Percentiles rank a stretch among this genome's conserved stretches.
Evolutionary conservation across 768 basidiomycete genomes (phyloP).

Genomic region (Amanita jacksonii): DNA sequence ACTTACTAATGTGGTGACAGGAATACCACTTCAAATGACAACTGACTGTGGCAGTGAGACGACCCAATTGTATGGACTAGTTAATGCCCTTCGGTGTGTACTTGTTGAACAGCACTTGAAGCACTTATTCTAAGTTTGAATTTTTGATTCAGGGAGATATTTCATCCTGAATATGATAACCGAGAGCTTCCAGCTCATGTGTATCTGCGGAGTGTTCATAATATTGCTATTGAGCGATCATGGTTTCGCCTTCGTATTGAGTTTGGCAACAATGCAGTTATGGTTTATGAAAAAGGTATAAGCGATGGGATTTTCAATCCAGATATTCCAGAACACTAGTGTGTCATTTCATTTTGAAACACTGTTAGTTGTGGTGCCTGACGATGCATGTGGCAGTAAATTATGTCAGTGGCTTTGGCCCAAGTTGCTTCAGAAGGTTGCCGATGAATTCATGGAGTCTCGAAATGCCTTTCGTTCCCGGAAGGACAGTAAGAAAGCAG

Average conservation of each 20-base stretch:
- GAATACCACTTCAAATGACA: slow-evolving; percentile 12
- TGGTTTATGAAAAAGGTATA: slow-evolving; percentile 10
- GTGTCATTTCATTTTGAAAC: slow-evolving; percentile 2
- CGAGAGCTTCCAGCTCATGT: slow-evolving; percentile 13
- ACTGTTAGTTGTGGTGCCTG: background rate
- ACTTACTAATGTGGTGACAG: no score
- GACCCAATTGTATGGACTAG: slow-evolving; percentile 11
- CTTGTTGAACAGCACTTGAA: background rate
- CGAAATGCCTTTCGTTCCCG: slow-evolving; percentile 12
- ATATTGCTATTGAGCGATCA: slow-evolving; percentile 14
- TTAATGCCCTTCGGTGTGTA: slow-evolving; percentile 13
- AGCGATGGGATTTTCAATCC: slow-evolving; percentile 11
- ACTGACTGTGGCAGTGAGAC: slow-evolving; percentile 14
- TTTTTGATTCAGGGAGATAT: slow-evolving; percentile 6
- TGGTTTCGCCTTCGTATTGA: slow-evolving; percentile 14
- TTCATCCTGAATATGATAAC: slow-evolving; percentile 5
- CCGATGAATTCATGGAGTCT: slow-evolving; percentile 9
- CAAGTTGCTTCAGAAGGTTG: no score
- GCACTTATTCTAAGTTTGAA: slow-evolving; percentile 10
- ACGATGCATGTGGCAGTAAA: slow-evolving; percentile 6
- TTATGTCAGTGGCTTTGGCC: slow-evolving; percentile 14
- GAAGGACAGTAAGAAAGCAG: slow-evolving; percentile 13
- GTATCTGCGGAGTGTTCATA: no score
- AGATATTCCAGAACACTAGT: slow-evolving; percentile 9
- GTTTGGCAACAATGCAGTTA: slow-evolving; percentile 13